Base-by-base conservation (phyloP, 768 basidiomycete genomes). In the Lyophyllum atratum region DNA sequence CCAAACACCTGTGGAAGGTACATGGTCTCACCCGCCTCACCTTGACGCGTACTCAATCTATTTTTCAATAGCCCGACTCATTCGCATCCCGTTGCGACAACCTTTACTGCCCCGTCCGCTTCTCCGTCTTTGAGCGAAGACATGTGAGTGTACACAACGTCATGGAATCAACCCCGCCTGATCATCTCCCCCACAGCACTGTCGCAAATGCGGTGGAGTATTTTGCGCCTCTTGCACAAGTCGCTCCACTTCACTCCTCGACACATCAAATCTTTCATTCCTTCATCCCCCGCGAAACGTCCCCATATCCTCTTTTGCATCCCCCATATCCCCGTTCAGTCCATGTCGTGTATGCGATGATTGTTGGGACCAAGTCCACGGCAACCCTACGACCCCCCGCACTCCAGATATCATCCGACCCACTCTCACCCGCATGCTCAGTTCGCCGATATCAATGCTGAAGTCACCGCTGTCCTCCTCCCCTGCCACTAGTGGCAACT, bases 131-230 rank as follows among this genome's bases (percentile, higher is more conserved):
- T 43, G 87, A 90, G 60, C 87, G 90, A 59, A 84, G 85, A 73
- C 90, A 93, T 67, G 87, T 89, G 66, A 64, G 87, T 80, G 52
- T 40, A 28, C 48, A 21, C 54, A 49, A 31, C n/a, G 29, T 54
- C 17, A 48, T 26, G 10, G 2, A 40, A 40, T 2, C n/a, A 4
- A 15, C 28, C 25, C 11, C 21, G 56, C 45, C 64, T 71, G 59
- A 64, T 64, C 59, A 17, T 53, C 52, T 6, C 49, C 58, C n/a
- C n/a, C n/a, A 53, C 39, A 89, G 87, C 91, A 93, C 59, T 93
- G 91, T 71, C 83, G 91, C 69, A 92, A 92, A 68, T 92, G 91
- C 62, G 91, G 91, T 49, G 89, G 89, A 59, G 74, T 92, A 28
- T 92, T 85, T 68, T 93, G 91, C 72, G 69, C 70, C 47, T 70